Evolutionary conservation across 331 rosid genomes (phyloP).

Genomic region (Telfairia occidentalis): DNA sequence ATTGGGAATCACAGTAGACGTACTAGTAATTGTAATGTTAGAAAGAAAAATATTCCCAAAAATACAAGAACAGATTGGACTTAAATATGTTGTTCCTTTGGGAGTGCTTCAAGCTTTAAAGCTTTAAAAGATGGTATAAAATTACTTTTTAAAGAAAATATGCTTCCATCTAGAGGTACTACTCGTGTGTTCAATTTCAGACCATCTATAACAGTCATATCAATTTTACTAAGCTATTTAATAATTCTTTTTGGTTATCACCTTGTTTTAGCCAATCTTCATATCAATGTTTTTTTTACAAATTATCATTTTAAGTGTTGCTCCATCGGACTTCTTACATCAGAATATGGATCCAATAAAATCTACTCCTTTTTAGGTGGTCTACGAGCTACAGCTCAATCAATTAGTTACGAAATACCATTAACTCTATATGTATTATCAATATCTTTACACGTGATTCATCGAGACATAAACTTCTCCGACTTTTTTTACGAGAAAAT

Average conservation of each 20-base stretch:
- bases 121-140: not conserved
- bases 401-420: not conserved
- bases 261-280: not conserved
- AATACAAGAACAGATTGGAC: not conserved
- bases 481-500: too few species aligned
- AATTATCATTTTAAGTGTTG: not conserved
- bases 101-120: not conserved
- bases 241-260: not conserved
- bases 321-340: not conserved
- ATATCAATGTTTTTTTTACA: not conserved
- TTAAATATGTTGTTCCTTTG: not conserved
- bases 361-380: not conserved
- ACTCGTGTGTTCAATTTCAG: too few species aligned
- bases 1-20: too few species aligned
- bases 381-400: not conserved
- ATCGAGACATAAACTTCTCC: too few species aligned
- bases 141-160: not conserved
- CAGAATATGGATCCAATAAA: not conserved
- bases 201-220: too few species aligned
- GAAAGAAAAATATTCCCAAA: too few species aligned
- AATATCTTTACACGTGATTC: not conserved
- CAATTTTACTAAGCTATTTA: too few species aligned
- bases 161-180: too few species aligned
- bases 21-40: too few species aligned
- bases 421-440: not conserved